phyloP scores from a whole-genome alignment of 331 rosid genomes.

The Ulmus americana region DNA sequence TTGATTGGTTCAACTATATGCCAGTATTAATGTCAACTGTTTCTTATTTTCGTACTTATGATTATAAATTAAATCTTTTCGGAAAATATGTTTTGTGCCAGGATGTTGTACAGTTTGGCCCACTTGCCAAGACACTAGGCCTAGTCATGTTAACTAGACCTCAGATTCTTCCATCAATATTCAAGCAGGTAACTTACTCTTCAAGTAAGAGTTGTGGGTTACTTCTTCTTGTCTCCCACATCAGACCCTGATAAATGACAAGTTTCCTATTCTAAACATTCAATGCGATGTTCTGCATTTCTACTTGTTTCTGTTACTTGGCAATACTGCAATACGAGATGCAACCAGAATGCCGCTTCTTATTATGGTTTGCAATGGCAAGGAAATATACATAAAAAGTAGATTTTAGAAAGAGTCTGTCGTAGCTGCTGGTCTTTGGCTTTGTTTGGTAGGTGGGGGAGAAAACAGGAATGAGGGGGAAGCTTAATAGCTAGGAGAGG shows the following conservation, averaged over 20 bases:
- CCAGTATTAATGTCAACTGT: background rate
- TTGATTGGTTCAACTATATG: constrained; percentile 15
- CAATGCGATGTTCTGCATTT: too few species aligned
- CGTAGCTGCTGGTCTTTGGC: too few species aligned
- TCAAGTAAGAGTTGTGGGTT: background rate
- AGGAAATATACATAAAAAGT: too few species aligned
- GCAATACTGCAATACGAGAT: too few species aligned
- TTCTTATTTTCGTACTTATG: background rate
- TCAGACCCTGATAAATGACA: background rate
- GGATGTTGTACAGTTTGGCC: constrained; percentile 94
- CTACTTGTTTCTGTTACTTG: too few species aligned
- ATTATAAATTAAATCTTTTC: background rate
- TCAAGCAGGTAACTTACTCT: constrained; percentile 57
- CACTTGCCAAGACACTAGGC: constrained; percentile 87
- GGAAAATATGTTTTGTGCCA: constrained; percentile 29
- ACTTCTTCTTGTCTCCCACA: background rate
- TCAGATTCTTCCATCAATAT: constrained; percentile 80
- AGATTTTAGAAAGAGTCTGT: too few species aligned
- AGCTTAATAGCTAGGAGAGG: too few species aligned
- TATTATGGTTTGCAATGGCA: too few species aligned
- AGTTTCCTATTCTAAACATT: too few species aligned
- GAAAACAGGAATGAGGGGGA: too few species aligned
- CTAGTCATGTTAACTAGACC: constrained; percentile 80
- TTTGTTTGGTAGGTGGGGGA: too few species aligned
- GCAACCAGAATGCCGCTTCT: too few species aligned